Conservation (phyloP, 2,329 filamentous ascomycete species). For the Aspergillus luchuensis region DNA sequence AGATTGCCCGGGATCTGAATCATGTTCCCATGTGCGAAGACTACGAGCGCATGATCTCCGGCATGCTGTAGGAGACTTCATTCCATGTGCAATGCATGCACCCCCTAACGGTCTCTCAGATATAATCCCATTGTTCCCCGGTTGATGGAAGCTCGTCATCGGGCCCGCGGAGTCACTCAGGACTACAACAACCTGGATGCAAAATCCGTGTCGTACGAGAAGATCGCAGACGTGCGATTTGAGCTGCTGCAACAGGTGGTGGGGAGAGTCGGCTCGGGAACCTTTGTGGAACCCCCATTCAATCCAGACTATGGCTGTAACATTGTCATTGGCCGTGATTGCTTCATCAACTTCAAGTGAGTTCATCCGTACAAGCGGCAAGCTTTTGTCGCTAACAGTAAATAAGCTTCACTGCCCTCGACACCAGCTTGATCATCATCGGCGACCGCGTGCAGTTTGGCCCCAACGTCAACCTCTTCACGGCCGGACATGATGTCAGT, state of each 20-base stretch:
- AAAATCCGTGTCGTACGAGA: conserved; percentile 28
- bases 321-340: conserved; percentile 32
- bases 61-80: conserved; percentile 33
- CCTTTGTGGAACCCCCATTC: conserved; percentile 37
- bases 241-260: conserved; percentile 32
- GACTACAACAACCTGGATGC: conserved; percentile 36
- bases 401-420: conserved; percentile 57
- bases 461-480: conserved; percentile 56
- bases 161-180: conserved; percentile 27
- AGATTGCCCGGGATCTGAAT: conserved; percentile 29
- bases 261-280: conserved; percentile 32
- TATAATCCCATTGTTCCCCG: conserved; percentile 33
- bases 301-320: conserved; percentile 38
- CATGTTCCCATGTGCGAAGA: conserved; percentile 36
- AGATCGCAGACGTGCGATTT: conserved; percentile 28
- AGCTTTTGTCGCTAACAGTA: neutral
- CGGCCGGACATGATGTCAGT: conserved; percentile 56
- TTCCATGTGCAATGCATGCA: too few relatives aligned
- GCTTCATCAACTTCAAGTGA: conserved; percentile 39
- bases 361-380: neutral
- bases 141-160: conserved; percentile 32
- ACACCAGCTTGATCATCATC: conserved; percentile 56
- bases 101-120: conserved; percentile 14
- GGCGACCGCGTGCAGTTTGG: conserved; percentile 58
- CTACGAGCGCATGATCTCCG: conserved; percentile 40